These are phyloP conservation scores for Albifimbria verrucaria DNA, from an alignment of 2,329 filamentous ascomycete species.

Conservation along the genomic window DNA sequence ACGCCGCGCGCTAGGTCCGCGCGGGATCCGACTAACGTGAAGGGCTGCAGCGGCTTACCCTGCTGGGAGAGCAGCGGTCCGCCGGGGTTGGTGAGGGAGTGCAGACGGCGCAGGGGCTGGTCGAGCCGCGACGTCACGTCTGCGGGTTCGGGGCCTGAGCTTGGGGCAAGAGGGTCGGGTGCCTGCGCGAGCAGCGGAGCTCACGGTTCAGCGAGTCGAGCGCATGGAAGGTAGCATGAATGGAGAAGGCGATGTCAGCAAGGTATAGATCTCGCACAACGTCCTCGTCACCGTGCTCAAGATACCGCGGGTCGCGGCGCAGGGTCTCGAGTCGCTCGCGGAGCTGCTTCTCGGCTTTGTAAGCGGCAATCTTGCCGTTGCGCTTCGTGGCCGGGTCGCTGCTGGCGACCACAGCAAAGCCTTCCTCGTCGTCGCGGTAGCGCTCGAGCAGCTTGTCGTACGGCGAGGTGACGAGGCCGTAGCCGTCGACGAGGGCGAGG, in stretches of 20 bases:
- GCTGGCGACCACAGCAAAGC: conserved; percentile 69
- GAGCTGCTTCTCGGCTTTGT: conserved; percentile 80
- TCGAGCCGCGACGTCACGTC: conserved; percentile 72
- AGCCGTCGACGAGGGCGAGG: conserved; percentile 72
- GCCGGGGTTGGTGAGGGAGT: conserved; percentile 38
- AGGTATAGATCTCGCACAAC: conserved; percentile 76
- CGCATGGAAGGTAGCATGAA: conserved; percentile 78
- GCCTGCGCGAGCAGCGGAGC: conserved; percentile 76
- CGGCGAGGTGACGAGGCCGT: conserved; percentile 63
- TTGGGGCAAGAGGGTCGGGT: conserved; percentile 49
- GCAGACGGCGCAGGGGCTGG: conserved; percentile 50
- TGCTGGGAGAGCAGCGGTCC: conserved; percentile 74
- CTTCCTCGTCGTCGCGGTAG: conserved; percentile 68
- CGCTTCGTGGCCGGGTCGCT: conserved; percentile 63
- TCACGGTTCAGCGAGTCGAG: conserved; percentile 88
- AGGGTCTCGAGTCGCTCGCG: conserved; percentile 72
- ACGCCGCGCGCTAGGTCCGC: conserved; percentile 75
- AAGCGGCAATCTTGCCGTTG: conserved; percentile 81
- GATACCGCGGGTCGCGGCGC: conserved; percentile 44
- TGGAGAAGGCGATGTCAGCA: conserved; percentile 67
- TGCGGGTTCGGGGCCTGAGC: conserved; percentile 40
- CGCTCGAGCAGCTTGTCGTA: conserved; percentile 69
- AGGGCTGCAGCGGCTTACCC: conserved; percentile 86
- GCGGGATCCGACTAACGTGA: conserved; percentile 77
- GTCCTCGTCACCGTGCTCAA: conserved; percentile 73